Conservation (phyloP, 805 yeast genomes). For the Vanderwaltozyma verrucispora region DNA sequence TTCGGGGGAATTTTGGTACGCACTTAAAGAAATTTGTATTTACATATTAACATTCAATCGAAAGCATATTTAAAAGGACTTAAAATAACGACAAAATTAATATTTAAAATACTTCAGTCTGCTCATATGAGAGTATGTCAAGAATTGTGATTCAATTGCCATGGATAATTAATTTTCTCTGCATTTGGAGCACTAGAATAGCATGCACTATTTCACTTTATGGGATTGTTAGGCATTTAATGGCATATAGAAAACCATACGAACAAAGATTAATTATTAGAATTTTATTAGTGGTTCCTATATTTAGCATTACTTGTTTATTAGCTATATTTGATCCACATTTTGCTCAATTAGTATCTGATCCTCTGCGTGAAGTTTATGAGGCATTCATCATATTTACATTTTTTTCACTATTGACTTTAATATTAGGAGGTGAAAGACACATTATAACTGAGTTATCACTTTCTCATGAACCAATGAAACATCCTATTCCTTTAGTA, state of each 20-base stretch:
- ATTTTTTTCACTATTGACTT: conserved; percentile 73
- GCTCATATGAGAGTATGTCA: not conserved
- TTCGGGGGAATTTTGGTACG: no score
- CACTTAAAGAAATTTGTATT: no score
- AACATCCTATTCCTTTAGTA: conserved; percentile 45
- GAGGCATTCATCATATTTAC: conserved; percentile 96
- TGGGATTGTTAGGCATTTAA: conserved; percentile 43
- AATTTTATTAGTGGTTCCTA: conserved; percentile 71
- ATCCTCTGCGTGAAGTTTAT: conserved; percentile 78
- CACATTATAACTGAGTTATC: conserved; percentile 57
- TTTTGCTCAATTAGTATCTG: conserved; percentile 38
- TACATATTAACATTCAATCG: no score
- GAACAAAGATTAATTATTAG: conserved; percentile 81
- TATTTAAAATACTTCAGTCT: no score
- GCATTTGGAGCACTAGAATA: conserved; percentile 15
- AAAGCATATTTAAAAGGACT: no score
- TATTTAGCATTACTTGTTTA: conserved; percentile 67
- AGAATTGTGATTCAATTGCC: conserved; percentile 8
- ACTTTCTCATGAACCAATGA: conserved; percentile 61
- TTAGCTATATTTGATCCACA: conserved; percentile 39
- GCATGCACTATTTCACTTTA: conserved; percentile 34
- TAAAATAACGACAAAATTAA: no score
- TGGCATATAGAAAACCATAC: conserved; percentile 77
- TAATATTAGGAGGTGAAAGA: conserved; percentile 86
- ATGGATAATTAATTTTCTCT: conserved; percentile 17